Percentiles rank a stretch among this genome's conserved stretches.
These are phyloP conservation scores for Acacia concinna DNA, from an alignment of 331 rosid species.

Conservation along the genomic window DNA sequence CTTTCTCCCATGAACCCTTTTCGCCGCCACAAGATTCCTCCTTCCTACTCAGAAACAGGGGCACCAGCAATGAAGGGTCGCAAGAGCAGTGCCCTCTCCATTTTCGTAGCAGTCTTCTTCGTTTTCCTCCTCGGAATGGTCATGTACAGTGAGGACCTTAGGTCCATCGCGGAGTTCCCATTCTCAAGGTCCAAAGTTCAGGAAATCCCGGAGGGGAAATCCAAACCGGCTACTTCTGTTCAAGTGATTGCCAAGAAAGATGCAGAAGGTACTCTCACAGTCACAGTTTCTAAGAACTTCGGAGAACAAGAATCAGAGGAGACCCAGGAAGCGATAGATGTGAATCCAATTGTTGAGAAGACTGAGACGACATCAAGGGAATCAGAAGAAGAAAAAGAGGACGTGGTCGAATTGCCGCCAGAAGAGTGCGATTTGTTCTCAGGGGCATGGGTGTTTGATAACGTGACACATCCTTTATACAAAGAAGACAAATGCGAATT, in stretches of 20 bases:
- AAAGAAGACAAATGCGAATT: slow-evolving; percentile 88
- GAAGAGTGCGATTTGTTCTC: slow-evolving; percentile 80
- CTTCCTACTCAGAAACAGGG: slow-evolving; percentile 43
- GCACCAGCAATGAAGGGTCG: slow-evolving; percentile 54
- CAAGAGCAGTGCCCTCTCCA: slow-evolving; percentile 60
- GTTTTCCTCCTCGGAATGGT: slow-evolving; percentile 74
- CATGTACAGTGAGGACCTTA: slow-evolving; percentile 81
- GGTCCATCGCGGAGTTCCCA: slow-evolving; percentile 71
- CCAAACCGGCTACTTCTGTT: slow-evolving; percentile 24
- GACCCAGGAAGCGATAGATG: slow-evolving; percentile 38
- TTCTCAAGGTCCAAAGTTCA: slow-evolving; percentile 55
- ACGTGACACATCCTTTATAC: slow-evolving; percentile 70
- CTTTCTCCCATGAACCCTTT: slow-evolving; percentile 48
- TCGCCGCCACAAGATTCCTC: slow-evolving; percentile 54
- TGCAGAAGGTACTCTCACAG: neutral
- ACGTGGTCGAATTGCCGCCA: slow-evolving; percentile 69
- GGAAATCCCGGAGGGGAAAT: slow-evolving; percentile 43
- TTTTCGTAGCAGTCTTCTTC: slow-evolving; percentile 58
- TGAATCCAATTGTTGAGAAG: slow-evolving; percentile 37
- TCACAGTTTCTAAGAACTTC: slow-evolving; percentile 25
- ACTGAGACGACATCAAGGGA: slow-evolving; percentile 32
- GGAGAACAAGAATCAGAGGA: slow-evolving; percentile 43
- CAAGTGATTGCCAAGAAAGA: slow-evolving; percentile 9
- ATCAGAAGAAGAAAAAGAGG: slow-evolving; percentile 46
- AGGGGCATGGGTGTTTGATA: slow-evolving; percentile 86